A percentile compares a stretch with the other conserved stretches of the same genome.
Conservation (phyloP, 1,284 basidiomycete genomes). For the Ceratobasidium sp. region DNA sequence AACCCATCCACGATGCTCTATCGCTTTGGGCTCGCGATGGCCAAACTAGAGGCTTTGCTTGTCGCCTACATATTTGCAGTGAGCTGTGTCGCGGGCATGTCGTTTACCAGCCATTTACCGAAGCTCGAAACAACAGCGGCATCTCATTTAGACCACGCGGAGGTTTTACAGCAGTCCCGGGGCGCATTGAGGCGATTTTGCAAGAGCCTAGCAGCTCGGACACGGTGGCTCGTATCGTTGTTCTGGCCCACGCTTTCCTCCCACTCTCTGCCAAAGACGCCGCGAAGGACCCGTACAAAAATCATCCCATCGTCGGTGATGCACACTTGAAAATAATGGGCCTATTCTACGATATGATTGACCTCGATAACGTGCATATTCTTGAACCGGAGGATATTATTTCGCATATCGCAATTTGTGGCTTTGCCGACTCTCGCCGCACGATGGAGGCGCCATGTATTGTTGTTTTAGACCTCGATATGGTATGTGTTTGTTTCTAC, state of each 20-base stretch:
- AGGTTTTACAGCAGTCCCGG: neutral
- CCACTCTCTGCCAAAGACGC: neutral
- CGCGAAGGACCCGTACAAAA: neutral
- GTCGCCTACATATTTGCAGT: neutral
- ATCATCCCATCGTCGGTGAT: neutral
- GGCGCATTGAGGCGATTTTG: neutral
- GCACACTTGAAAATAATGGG: neutral
- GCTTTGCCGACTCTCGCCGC: neutral
- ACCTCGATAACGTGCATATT: neutral
- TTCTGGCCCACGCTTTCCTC: neutral
- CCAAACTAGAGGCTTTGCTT: neutral
- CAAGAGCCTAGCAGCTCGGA: too few relatives aligned
- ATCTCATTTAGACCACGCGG: neutral
- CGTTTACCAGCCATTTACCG: neutral
- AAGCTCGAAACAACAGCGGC: neutral
- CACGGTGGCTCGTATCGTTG: neutral
- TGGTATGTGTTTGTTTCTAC: neutral
- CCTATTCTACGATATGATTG: neutral
- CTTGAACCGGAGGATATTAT: slow-evolving; percentile 3
- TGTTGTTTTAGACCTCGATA: neutral
- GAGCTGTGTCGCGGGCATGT: neutral
- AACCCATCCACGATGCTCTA: neutral
- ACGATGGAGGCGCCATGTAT: neutral
- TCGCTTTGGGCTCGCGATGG: neutral
- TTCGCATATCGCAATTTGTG: neutral